Evolutionary conservation across 768 basidiomycete genomes (phyloP).

Genomic region (Cystobasidium tubakii): DNA sequence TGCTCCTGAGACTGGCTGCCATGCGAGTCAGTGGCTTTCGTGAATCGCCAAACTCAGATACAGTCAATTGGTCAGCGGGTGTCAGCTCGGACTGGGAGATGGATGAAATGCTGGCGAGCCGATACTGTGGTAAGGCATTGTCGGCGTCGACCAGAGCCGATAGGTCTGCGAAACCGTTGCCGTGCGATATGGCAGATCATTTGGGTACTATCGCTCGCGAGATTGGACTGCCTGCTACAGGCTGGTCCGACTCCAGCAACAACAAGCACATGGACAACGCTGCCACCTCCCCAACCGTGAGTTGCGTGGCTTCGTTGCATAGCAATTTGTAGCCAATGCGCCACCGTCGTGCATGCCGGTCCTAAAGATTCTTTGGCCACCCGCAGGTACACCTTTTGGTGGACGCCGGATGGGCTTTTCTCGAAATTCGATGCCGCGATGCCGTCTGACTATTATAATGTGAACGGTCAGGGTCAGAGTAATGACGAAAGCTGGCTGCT

Average conservation of each 20-base stretch:
- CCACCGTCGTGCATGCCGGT: no score
- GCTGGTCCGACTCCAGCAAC: neutral
- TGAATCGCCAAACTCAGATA: neutral
- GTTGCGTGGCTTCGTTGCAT: neutral
- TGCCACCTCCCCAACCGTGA: constrained; percentile 3
- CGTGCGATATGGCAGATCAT: constrained; percentile 8
- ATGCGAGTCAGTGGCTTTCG: neutral
- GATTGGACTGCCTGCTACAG: neutral
- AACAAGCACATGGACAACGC: neutral
- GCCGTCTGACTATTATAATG: neutral
- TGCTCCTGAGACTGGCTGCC: constrained; percentile 1
- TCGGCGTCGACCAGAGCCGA: neutral
- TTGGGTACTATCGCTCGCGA: constrained; percentile 3
- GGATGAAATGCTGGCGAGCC: neutral
- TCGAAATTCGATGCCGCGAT: constrained; percentile 1
- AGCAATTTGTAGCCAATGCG: no score
- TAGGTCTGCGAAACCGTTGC: neutral
- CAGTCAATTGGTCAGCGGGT: neutral
- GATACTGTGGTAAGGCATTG: constrained; percentile 9
- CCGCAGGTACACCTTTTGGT: neutral
- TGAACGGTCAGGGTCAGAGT: neutral
- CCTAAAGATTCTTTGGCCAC: neutral
- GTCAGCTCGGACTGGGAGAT: neutral
- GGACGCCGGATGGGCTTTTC: neutral
- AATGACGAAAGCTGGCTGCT: constrained; percentile 5